Conservation (phyloP, 2,329 filamentous ascomycete genomes). For the Ascomycota sp. region DNA sequence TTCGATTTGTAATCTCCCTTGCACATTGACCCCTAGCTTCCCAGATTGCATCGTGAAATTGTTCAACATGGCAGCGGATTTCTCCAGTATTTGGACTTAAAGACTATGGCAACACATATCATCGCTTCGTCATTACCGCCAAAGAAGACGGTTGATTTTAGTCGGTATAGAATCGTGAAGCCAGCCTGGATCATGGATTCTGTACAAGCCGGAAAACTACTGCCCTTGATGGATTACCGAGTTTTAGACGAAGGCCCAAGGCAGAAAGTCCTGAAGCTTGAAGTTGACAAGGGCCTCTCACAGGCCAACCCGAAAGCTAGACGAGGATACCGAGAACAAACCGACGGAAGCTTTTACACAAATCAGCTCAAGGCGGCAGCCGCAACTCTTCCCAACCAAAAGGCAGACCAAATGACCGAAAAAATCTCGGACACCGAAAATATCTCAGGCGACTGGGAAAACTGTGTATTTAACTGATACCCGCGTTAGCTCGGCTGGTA, state of each 20-base stretch:
- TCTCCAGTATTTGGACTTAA: slow-evolving; percentile 82
- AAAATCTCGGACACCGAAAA: slow-evolving; percentile 7
- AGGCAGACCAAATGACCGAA: slow-evolving; percentile 10
- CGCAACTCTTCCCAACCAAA: slow-evolving; percentile 9
- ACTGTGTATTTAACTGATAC: background rate
- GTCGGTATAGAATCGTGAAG: slow-evolving; percentile 75
- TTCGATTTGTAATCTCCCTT: background rate
- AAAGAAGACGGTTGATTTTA: slow-evolving; percentile 82
- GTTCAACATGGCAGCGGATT: slow-evolving; percentile 90
- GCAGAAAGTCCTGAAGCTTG: slow-evolving; percentile 54
- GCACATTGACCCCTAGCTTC: slow-evolving; percentile 3
- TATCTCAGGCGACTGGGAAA: background rate
- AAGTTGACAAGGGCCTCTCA: slow-evolving; percentile 42
- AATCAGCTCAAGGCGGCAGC: slow-evolving; percentile 36
- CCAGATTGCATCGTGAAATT: slow-evolving; percentile 56
- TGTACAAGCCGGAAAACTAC: slow-evolving; percentile 54
- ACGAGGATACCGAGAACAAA: slow-evolving; percentile 61
- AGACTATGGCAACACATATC: slow-evolving; percentile 90
- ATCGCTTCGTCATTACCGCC: slow-evolving; percentile 78
- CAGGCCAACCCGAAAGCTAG: slow-evolving; percentile 37
- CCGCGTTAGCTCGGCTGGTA: background rate
- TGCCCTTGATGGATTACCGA: slow-evolving; percentile 74
- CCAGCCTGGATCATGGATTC: slow-evolving; percentile 90
- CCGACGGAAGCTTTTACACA: slow-evolving; percentile 64
- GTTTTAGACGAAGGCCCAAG: slow-evolving; percentile 67